Percentiles rank a stretch among this genome's conserved stretches.
Conservation (phyloP, 257 asterid species). For the Solanum peruvianum region DNA sequence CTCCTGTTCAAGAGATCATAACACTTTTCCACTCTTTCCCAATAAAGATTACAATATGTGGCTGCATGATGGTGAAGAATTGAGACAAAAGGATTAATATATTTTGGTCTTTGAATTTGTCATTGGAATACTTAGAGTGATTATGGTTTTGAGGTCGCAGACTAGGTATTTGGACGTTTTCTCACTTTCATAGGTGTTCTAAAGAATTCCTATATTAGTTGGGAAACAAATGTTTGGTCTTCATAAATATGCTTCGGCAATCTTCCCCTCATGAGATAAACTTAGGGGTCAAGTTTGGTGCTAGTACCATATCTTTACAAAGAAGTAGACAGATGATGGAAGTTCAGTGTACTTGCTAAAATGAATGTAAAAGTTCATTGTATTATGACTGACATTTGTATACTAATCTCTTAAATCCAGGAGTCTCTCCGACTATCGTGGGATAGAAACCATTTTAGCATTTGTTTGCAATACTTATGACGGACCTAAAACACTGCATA, state of each 20-base stretch:
- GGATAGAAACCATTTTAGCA: conserved; percentile 54
- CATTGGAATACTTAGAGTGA: neutral
- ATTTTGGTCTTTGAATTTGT: too few relatives aligned
- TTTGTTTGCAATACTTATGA: conserved; percentile 62
- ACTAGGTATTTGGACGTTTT: neutral
- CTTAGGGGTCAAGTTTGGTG: neutral
- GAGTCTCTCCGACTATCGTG: too few relatives aligned
- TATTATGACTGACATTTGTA: too few relatives aligned
- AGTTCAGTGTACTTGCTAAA: too few relatives aligned
- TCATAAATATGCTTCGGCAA: neutral
- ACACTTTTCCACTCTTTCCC: neutral
- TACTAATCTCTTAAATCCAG: too few relatives aligned
- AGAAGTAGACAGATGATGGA: too few relatives aligned
- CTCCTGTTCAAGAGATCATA: neutral
- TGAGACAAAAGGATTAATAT: neutral
- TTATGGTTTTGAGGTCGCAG: too few relatives aligned
- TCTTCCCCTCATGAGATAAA: neutral
- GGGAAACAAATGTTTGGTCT: too few relatives aligned
- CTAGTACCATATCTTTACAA: neutral
- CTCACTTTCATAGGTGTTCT: neutral
- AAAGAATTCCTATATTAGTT: too few relatives aligned
- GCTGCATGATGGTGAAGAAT: neutral
- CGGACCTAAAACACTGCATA: conserved; percentile 54
- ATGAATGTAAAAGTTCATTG: too few relatives aligned
- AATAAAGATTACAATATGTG: neutral